These are phyloP conservation scores for Paramyrothecium sp. DNA, from an alignment of 2,329 filamentous ascomycete genomes.

Conservation along the genomic window DNA sequence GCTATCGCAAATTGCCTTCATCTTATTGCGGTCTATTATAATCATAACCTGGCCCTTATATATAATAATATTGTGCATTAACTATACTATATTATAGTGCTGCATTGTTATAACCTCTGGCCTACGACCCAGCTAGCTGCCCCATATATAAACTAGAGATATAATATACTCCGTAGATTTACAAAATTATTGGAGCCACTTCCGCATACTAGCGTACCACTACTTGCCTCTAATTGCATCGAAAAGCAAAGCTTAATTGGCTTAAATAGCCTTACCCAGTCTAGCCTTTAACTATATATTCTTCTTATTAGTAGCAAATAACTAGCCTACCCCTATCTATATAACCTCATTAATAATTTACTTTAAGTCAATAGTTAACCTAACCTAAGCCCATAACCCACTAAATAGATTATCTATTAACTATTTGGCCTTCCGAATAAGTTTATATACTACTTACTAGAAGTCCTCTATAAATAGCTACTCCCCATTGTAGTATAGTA, in stretches of 20 bases:
- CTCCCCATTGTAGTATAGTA: too few species aligned
- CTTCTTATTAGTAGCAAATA: conserved; percentile 6
- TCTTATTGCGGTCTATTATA: not conserved
- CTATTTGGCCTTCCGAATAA: too few species aligned
- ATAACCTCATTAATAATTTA: conserved; percentile 6
- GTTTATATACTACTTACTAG: too few species aligned
- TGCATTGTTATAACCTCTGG: too few species aligned
- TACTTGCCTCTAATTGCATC: conserved; percentile 3
- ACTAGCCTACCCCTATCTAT: too few species aligned
- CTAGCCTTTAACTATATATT: conserved; percentile 8
- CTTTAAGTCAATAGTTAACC: conserved; percentile 3
- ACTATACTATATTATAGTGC: too few species aligned
- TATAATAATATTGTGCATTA: conserved; percentile 5
- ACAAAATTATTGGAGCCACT: conserved; percentile 2
- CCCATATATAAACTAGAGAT: too few species aligned
- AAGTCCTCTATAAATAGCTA: too few species aligned
- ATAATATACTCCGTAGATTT: conserved; percentile 2
- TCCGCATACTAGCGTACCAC: conserved; percentile 1
- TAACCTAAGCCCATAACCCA: conserved; percentile 2
- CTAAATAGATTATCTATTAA: too few species aligned
- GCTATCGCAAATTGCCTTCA: conserved; percentile 2
- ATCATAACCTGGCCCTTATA: conserved; percentile 3
- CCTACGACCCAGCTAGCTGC: too few species aligned
- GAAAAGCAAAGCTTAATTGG: conserved; percentile 2
- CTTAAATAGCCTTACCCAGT: conserved; percentile 4